Evolutionary conservation across 2,329 filamentous ascomycete species (phyloP).

Genomic region (Drechslerella stenobrocha): DNA sequence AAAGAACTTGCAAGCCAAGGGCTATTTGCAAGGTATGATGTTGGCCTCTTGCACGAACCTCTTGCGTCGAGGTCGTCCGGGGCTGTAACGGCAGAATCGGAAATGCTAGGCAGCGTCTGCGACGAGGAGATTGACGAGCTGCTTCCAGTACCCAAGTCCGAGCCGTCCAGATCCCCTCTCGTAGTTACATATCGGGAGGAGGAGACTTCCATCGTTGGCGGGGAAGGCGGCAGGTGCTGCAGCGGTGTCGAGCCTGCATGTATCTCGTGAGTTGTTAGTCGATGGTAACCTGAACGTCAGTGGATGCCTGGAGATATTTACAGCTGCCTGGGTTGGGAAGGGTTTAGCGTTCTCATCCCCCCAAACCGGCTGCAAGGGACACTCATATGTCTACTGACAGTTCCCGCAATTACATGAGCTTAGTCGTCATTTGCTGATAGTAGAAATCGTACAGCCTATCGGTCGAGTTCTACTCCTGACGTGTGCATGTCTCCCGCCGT

Average conservation of each 20-base stretch:
- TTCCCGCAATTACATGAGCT: constrained; percentile 23
- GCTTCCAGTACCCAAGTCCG: constrained; percentile 35
- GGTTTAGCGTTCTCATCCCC: constrained; percentile 16
- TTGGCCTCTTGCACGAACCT: constrained; percentile 24
- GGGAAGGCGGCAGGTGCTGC: constrained; percentile 10
- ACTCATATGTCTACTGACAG: constrained; percentile 12
- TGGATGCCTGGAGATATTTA: constrained; percentile 47
- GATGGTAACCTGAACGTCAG: constrained; percentile 31
- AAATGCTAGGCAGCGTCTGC: constrained; percentile 41
- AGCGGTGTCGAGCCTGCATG: constrained; percentile 14
- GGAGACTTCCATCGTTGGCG: constrained; percentile 22
- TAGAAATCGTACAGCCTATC: constrained; percentile 1
- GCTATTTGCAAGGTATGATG: neutral
- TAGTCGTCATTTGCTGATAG: constrained; percentile 1
- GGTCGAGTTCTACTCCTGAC: constrained; percentile 5
- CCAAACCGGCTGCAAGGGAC: constrained; percentile 34
- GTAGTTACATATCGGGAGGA: constrained; percentile 30
- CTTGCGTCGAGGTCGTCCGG: constrained; percentile 12
- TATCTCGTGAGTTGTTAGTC: constrained; percentile 18
- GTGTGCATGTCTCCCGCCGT: neutral
- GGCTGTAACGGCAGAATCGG: constrained; percentile 21
- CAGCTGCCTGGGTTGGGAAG: constrained; percentile 43
- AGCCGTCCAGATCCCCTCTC: constrained; percentile 36
- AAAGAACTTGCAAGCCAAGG: too few species aligned
- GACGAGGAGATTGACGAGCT: constrained; percentile 27